Percentiles rank a stretch among this genome's conserved stretches.
Evolutionary conservation across 2,329 filamentous ascomycete genomes (phyloP).

Genomic region (Lojkania enalia): DNA sequence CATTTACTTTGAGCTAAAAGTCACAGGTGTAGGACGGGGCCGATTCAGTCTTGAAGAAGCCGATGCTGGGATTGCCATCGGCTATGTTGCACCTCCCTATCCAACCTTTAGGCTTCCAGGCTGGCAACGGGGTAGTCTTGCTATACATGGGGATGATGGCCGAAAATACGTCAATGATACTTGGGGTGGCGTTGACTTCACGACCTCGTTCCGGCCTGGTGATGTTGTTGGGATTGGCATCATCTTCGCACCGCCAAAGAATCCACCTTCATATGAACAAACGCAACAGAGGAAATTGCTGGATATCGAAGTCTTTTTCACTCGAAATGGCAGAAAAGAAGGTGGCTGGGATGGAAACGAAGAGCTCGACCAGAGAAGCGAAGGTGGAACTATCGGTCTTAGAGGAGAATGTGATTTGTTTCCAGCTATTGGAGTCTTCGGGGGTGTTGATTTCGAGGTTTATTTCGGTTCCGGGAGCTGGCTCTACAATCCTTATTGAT

Average conservation of each 20-base stretch:
- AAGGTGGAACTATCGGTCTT: conserved; percentile 65
- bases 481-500: conserved; percentile 50
- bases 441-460: conserved; percentile 69
- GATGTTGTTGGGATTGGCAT: conserved; percentile 75
- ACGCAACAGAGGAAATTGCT: conserved; percentile 36
- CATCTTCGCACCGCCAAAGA: conserved; percentile 54
- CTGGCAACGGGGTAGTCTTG: conserved; percentile 76
- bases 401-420: conserved; percentile 73
- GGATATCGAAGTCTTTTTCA: conserved; percentile 69
- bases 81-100: conserved; percentile 74
- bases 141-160: conserved; percentile 80
- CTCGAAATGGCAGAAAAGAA: conserved; percentile 62
- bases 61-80: conserved; percentile 65
- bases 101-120: conserved; percentile 77
- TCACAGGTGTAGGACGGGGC: conserved; percentile 51
- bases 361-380: conserved; percentile 68
- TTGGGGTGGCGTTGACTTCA: conserved; percentile 73
- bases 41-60: conserved; percentile 39
- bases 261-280: conserved; percentile 41
- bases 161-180: conserved; percentile 74
- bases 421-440: conserved; percentile 71
- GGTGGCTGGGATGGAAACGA: conserved; percentile 75
- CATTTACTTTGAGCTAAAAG: conserved; percentile 73
- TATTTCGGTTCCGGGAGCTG: conserved; percentile 63
- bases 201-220: conserved; percentile 63